Conservation (phyloP, 1,284 basidiomycete genomes). For the Ustilago xerochloae region DNA sequence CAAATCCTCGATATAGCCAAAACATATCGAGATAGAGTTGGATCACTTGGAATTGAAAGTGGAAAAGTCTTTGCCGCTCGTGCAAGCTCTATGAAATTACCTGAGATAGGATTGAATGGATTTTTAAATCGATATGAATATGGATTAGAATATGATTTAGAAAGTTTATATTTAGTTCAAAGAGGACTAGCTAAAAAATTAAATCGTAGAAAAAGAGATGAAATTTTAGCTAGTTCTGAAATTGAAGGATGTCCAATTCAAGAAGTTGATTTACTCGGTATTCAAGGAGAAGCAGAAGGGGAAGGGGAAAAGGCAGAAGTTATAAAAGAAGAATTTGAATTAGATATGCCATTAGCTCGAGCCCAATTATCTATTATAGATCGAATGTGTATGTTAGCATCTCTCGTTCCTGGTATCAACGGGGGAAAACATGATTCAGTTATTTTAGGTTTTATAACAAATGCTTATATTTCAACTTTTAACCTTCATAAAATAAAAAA, state of each 20-base stretch:
- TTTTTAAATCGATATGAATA: conserved; percentile 33
- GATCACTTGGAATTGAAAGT: conserved; percentile 12
- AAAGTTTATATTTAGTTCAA: conserved; percentile 25
- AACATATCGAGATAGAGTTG: conserved; percentile 37
- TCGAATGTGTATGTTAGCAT: conserved; percentile 26
- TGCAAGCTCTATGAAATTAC: conserved; percentile 9
- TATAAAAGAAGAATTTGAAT: conserved; percentile 13
- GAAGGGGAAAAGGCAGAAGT: conserved; percentile 27
- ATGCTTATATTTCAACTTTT: conserved; percentile 26
- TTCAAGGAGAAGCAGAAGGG: not conserved
- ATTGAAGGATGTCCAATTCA: conserved; percentile 26
- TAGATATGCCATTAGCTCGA: conserved; percentile 35
- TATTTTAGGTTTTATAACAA: conserved; percentile 22
- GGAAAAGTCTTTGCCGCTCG: conserved; percentile 3
- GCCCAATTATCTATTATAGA: conserved; percentile 38
- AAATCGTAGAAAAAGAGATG: not conserved
- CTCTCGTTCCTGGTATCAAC: conserved; percentile 7
- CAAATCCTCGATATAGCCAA: conserved; percentile 24
- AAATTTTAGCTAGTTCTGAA: conserved; percentile 21
- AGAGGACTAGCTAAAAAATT: conserved; percentile 16
- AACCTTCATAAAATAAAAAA: not conserved
- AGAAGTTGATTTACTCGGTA: conserved; percentile 18
- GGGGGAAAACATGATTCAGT: conserved; percentile 3
- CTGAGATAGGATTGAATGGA: conserved; percentile 38
- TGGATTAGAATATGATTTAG: conserved; percentile 34